phyloP scores from a whole-genome alignment of 345 rosid species.

The Ceriops zippeliana region DNA sequence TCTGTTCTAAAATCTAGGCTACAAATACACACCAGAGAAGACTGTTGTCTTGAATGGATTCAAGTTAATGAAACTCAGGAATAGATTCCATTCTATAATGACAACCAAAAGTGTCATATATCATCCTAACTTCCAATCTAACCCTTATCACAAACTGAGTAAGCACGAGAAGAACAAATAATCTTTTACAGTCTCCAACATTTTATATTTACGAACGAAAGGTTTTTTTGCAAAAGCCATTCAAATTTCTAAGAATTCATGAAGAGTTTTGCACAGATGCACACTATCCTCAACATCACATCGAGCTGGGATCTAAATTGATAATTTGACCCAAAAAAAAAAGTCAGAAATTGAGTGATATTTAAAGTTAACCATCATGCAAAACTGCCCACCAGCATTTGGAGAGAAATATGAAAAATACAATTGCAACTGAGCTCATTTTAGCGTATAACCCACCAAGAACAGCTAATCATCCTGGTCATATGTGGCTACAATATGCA shows the following conservation, averaged over 20 bases:
- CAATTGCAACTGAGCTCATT: background rate
- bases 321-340: background rate
- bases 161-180: background rate
- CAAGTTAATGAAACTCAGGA: background rate
- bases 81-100: background rate
- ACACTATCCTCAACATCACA: background rate
- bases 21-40: background rate
- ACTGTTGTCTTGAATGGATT: background rate
- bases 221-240: background rate
- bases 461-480: background rate
- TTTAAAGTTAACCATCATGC: background rate
- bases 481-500: too few relatives aligned
- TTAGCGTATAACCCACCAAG: constrained; percentile 2
- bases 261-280: background rate
- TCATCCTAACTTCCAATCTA: background rate
- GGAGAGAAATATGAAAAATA: background rate
- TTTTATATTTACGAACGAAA: background rate
- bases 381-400: too few relatives aligned
- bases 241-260: background rate
- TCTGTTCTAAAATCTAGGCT: too few relatives aligned
- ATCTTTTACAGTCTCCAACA: background rate
- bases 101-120: background rate
- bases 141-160: background rate
- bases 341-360: background rate
- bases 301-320: constrained; percentile 5